Conservation (phyloP, 495 filamentous ascomycete genomes). For the Aspergillus carlsbadensis region DNA sequence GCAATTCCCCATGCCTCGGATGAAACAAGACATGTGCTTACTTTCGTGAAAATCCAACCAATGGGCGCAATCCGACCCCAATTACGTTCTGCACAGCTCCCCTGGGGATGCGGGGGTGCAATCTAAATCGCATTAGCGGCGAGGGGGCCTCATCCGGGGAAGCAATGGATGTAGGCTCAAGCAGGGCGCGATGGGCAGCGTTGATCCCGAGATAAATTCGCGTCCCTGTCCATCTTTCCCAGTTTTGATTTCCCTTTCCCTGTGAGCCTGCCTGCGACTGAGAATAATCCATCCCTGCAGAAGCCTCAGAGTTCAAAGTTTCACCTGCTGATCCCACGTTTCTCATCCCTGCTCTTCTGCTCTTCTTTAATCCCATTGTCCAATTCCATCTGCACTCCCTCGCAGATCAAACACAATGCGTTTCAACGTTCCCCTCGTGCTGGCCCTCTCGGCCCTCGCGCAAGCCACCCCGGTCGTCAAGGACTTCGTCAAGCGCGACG, state of each 20-base stretch:
- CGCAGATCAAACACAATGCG: conserved; percentile 3
- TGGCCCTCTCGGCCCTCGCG: conserved; percentile 2
- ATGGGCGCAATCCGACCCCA: background rate
- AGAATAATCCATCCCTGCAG: too few relatives aligned
- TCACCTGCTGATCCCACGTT: too few relatives aligned
- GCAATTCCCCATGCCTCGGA: background rate
- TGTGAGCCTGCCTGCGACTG: too few relatives aligned
- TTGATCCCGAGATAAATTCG: background rate
- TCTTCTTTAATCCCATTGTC: too few relatives aligned
- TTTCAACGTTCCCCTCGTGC: conserved; percentile 11
- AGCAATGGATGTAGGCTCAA: background rate
- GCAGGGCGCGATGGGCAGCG: too few relatives aligned
- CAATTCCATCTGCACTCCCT: background rate
- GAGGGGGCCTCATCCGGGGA: background rate
- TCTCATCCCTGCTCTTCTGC: background rate
- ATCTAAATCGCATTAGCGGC: background rate
- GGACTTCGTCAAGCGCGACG: conserved; percentile 18
- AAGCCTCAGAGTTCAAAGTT: too few relatives aligned
- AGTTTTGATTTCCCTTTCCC: too few relatives aligned
- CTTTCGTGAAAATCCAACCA: background rate
- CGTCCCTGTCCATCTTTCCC: background rate
- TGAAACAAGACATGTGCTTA: background rate
- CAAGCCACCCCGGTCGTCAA: conserved; percentile 6
- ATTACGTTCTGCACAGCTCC: background rate
- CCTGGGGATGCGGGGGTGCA: background rate